Conservation (phyloP, 2,329 filamentous ascomycete genomes). For the Zarea fungicola region DNA sequence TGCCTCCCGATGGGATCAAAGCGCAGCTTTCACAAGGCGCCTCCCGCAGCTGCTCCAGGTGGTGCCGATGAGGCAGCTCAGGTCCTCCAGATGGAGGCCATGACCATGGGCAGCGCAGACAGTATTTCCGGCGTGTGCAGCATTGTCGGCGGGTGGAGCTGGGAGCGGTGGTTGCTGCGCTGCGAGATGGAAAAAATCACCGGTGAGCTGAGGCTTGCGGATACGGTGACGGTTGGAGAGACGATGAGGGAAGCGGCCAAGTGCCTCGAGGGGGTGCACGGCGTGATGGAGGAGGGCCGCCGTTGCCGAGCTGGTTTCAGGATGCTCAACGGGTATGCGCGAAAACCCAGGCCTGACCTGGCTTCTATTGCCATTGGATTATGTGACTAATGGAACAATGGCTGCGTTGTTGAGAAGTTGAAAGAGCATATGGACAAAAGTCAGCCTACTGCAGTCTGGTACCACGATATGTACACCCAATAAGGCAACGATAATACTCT, state of each 20-base stretch:
- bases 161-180: slow-evolving; percentile 94
- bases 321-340: slow-evolving; percentile 57
- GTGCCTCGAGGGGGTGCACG: slow-evolving; percentile 55
- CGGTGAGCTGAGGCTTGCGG: slow-evolving; percentile 55
- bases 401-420: no score
- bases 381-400: no score
- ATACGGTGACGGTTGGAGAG: slow-evolving; percentile 46
- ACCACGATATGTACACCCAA: no score
- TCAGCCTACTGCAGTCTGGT: no score
- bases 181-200: slow-evolving; percentile 75
- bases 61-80: slow-evolving; percentile 36
- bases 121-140: slow-evolving; percentile 72
- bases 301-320: slow-evolving; percentile 54
- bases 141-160: slow-evolving; percentile 79
- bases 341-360: slow-evolving; percentile 40
- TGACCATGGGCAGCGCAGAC: slow-evolving; percentile 61
- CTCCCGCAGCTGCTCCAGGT: slow-evolving; percentile 28
- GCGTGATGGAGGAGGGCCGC: slow-evolving; percentile 59
- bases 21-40: slow-evolving; percentile 26
- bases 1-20: slow-evolving; percentile 73
- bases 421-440: no score
- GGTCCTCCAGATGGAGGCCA: slow-evolving; percentile 55
- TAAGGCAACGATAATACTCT: no score
- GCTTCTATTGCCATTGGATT: slow-evolving; percentile 11
- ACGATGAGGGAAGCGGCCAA: slow-evolving; percentile 53